These are phyloP conservation scores for Fusarium nematophilum DNA, from an alignment of 2,329 filamentous ascomycete species.

Conservation along the genomic window DNA sequence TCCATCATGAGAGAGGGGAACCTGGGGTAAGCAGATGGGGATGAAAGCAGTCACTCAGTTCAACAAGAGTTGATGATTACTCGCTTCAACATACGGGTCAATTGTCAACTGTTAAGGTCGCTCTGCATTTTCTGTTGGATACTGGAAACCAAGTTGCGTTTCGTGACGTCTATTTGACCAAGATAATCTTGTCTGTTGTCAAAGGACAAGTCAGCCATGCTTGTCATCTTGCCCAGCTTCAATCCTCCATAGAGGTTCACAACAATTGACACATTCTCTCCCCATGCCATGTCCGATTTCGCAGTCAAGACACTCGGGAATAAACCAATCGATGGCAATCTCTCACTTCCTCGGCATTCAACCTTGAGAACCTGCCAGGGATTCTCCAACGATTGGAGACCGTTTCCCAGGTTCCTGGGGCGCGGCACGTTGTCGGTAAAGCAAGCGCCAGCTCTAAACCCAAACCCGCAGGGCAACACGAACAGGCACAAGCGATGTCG, in stretches of 20 bases:
- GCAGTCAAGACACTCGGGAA: neutral
- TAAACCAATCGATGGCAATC: neutral
- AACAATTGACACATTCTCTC: neutral
- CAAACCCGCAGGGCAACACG: slow-evolving; percentile 12
- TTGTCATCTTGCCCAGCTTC: no score
- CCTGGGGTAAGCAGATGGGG: slow-evolving; percentile 39
- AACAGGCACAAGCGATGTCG: no score
- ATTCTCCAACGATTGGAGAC: slow-evolving; percentile 14
- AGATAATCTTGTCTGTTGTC: no score
- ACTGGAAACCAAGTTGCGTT: no score
- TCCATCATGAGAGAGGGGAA: slow-evolving; percentile 21
- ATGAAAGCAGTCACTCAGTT: neutral
- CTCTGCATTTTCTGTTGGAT: no score
- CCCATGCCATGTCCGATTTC: neutral
- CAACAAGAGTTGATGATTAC: neutral
- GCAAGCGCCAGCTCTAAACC: neutral
- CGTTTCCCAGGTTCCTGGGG: slow-evolving; percentile 1
- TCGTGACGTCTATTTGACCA: no score
- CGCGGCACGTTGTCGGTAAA: slow-evolving; percentile 19
- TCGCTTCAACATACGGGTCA: no score
- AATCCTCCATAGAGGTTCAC: no score
- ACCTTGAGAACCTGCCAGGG: neutral
- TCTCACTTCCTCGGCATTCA: slow-evolving; percentile 6
- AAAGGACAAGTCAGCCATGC: no score
- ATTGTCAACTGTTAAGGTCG: no score